Conservation (phyloP, 140 eudicot genomes). For the Ambrosia hybrid region DNA sequence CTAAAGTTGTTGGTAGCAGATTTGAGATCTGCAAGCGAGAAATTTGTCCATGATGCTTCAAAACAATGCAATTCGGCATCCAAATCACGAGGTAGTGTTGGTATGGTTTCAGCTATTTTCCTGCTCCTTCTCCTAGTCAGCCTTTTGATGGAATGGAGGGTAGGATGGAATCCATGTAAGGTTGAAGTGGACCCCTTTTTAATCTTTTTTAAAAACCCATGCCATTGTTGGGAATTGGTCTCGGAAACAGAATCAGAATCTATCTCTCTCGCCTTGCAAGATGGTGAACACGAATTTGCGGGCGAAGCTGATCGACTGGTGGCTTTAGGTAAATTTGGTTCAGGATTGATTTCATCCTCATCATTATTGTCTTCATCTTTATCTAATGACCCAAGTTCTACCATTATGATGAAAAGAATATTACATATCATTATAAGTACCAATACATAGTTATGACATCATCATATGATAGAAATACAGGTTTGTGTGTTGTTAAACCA, state of each 20-base stretch:
- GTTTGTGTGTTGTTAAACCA: no score
- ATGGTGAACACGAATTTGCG: conserved; percentile 37
- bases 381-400: conserved; percentile 40
- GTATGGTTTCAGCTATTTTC: conserved; percentile 48
- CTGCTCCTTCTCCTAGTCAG: conserved; percentile 52
- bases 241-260: conserved; percentile 42
- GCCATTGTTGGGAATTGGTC: conserved; percentile 49
- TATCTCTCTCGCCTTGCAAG: conserved; percentile 38
- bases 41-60: conserved; percentile 73
- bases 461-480: not conserved
- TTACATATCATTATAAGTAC: not conserved
- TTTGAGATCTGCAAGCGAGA: conserved; percentile 60
- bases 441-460: not conserved
- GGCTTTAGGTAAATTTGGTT: conserved; percentile 34
- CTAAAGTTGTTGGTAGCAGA: conserved; percentile 62
- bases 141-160: conserved; percentile 54
- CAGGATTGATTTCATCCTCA: conserved; percentile 32
- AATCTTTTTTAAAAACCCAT: conserved; percentile 58
- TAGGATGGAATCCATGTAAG: conserved; percentile 46
- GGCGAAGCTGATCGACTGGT: conserved; percentile 37
- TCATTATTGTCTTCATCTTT: conserved; percentile 37
- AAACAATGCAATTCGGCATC: conserved; percentile 67
- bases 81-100: conserved; percentile 43
- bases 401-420: not conserved
- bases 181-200: conserved; percentile 51